Percentiles rank a stretch among this genome's conserved stretches.
phyloP scores from a whole-genome alignment of 108 stramenopile genomes.

The Stephanodiscus triporus region DNA sequence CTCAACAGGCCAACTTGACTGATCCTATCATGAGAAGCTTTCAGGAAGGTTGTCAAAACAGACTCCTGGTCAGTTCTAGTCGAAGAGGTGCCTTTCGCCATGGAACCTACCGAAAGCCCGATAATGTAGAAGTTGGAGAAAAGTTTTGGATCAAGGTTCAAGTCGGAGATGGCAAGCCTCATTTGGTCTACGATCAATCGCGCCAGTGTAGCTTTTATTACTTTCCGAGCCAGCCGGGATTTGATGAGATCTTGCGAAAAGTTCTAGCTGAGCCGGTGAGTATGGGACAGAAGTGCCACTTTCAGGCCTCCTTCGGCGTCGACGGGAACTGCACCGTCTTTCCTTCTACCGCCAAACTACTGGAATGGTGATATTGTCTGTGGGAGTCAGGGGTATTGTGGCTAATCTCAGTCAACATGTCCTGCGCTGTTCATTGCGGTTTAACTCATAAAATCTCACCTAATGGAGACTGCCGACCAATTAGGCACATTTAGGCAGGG shows the following conservation, averaged over 20 bases:
- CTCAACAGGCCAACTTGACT: background rate
- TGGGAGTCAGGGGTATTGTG: no score
- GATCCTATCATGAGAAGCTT: no score
- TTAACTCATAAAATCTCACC: no score
- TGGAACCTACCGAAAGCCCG: constrained; percentile 12
- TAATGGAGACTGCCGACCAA: no score
- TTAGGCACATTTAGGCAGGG: no score
- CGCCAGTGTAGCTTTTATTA: constrained; percentile 7
- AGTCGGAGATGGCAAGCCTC: background rate
- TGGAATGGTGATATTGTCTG: constrained; percentile 26
- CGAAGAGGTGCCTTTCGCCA: no score
- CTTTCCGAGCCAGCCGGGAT: constrained; percentile 14
- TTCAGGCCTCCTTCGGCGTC: constrained; percentile 18
- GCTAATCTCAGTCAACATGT: background rate
- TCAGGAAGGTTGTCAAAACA: no score
- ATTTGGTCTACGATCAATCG: constrained; percentile 30
- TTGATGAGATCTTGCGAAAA: background rate
- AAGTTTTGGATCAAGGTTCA: constrained; percentile 34
- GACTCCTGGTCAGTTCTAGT: no score
- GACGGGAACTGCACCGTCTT: constrained; percentile 19
- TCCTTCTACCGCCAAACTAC: constrained; percentile 8
- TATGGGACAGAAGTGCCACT: constrained; percentile 18
- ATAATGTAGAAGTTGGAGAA: constrained; percentile 14
- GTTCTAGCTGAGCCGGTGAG: constrained; percentile 14
- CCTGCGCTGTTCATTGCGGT: no score